Conservation (phyloP, 495 filamentous ascomycete species). For the Trichoderma reesei region DNA sequence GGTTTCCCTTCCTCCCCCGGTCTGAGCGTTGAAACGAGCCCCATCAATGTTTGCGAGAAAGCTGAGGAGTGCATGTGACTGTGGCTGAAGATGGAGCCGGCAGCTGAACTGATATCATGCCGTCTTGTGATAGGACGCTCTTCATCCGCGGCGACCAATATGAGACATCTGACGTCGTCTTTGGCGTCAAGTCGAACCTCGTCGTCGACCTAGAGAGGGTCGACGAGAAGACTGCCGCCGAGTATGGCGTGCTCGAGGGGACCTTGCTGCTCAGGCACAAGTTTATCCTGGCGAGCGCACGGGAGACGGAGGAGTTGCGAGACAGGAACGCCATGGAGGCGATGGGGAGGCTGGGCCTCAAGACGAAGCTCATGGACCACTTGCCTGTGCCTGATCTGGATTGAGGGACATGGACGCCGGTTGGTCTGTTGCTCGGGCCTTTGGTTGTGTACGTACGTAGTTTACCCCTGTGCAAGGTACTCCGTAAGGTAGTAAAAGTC, state of each 20-base stretch:
- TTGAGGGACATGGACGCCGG: conserved; percentile 19
- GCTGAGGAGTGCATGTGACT: too few species aligned
- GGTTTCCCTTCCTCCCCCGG: too few species aligned
- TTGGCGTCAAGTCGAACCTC: conserved; percentile 82
- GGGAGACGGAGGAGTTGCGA: conserved; percentile 59
- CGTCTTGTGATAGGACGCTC: conserved; percentile 45
- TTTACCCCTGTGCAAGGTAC: too few species aligned
- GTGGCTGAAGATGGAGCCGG: too few species aligned
- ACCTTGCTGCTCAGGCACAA: conserved; percentile 56
- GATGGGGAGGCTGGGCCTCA: conserved; percentile 58
- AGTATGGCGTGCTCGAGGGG: conserved; percentile 62
- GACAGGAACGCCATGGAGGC: conserved; percentile 64
- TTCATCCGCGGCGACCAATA: conserved; percentile 81
- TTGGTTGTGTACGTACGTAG: too few species aligned
- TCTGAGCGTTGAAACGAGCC: too few species aligned
- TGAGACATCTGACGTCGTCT: conserved; percentile 84
- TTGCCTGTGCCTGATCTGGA: conserved; percentile 61
- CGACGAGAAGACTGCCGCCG: conserved; percentile 45
- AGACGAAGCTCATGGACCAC: conserved; percentile 69
- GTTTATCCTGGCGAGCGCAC: conserved; percentile 62
- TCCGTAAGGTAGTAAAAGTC: too few species aligned
- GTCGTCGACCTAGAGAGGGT: conserved; percentile 62
- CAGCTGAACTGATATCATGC: background rate
- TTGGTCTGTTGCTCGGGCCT: too few species aligned
- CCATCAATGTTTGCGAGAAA: too few species aligned